Base-by-base conservation (phyloP, 2,329 filamentous ascomycete species). In the Sphaerulina populicola region DNA sequence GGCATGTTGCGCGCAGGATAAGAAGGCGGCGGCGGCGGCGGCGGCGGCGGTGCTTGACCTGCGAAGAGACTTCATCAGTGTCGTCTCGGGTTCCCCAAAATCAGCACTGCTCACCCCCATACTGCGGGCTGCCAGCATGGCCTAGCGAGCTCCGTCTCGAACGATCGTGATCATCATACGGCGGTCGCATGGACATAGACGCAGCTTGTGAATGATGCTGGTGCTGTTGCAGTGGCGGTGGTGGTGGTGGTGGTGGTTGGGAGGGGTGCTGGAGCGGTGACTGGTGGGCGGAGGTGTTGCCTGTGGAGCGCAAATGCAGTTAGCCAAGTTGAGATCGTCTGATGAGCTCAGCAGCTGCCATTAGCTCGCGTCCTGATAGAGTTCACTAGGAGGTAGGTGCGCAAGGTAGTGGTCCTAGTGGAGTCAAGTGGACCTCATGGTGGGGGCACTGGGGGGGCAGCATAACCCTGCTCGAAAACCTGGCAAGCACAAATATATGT, bases 1-100 rank as follows among this genome's bases (percentile, higher is more conserved):
- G 71, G 72, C 74, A 76, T 76, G 45, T 71, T 70, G 44, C 72
- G 68, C 49, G 69, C 64, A 45, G 66, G 58, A 61, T 71, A 75
- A 23, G 70, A 67, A 21, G 47, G 71, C 18, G 57, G 60, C 29
- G 68, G 66, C 30, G 69, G 45, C 31, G 38, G 68, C 21, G 58
- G 60, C 18, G 69, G 45, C 31, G 38, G 68, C 21, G 58, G 60
- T 3, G 18, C 18, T 37, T 41, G 39, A 8, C 56, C 64, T 66
- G 51, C 14, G 12, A 41, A 11, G 39, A 36, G 8, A 7, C 33
- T 39, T 44, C 8, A 37, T 48, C 41, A 43, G 30, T 43, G 41
- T 29, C 10, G 15, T 18, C 30, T 43, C 30, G 29, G 15, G 15
- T 31, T 14, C 12, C 4, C 29, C 10, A 18, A n/a, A 29, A 41